Evolutionary conservation across 192 early-diverging fungal species (phyloP).

Genomic region (Coemansia sp.): DNA sequence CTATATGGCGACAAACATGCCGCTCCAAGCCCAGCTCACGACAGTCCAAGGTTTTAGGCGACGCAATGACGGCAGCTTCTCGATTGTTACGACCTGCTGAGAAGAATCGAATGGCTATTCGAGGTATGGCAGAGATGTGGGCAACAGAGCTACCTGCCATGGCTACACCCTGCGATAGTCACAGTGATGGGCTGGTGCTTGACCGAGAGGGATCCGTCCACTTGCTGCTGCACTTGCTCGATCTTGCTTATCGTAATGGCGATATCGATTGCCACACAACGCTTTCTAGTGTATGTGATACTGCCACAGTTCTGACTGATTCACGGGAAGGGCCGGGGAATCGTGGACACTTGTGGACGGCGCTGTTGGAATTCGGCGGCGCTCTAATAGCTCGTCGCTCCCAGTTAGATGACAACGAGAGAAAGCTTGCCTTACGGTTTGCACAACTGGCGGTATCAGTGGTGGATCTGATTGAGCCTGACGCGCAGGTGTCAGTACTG

Average conservation of each 20-base stretch:
- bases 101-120: neutral
- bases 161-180: constrained; percentile 1
- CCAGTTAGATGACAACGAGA: neutral
- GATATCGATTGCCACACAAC: neutral
- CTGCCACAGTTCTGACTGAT: neutral
- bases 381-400: neutral
- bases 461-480: neutral
- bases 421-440: neutral
- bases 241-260: constrained; percentile 11
- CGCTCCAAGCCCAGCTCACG: neutral
- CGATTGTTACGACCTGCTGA: neutral
- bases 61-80: constrained; percentile 10
- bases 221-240: constrained; percentile 26
- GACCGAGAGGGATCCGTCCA: constrained; percentile 11
- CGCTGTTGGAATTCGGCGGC: constrained; percentile 18
- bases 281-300: constrained; percentile 8
- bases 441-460: neutral
- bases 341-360: constrained; percentile 14
- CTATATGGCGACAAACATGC: constrained; percentile 31
- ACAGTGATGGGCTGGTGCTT: constrained; percentile 1
- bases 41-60: neutral
- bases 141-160: constrained; percentile 12
- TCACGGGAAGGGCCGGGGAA: neutral
- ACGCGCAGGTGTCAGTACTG: constrained; percentile 11
- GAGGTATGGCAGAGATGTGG: constrained; percentile 16